Percentiles rank a stretch among this genome's conserved stretches.
Conservation (phyloP, 805 yeast species). For the Starmerella sp. region DNA sequence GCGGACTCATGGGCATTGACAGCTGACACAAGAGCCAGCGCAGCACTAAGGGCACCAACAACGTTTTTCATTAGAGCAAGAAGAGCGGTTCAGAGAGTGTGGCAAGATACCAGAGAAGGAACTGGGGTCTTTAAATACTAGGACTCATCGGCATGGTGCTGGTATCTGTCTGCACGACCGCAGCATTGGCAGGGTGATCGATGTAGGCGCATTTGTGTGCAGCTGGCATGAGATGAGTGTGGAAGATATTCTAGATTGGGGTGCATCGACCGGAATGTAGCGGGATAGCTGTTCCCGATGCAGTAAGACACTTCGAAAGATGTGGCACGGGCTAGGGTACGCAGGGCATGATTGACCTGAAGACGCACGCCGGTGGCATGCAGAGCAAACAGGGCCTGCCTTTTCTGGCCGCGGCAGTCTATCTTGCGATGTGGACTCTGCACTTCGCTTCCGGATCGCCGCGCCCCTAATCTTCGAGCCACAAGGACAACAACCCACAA, state of each 20-base stretch:
- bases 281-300: not conserved
- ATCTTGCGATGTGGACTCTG: too few species aligned
- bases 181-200: not conserved
- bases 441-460: too few species aligned
- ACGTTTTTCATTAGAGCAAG: not conserved
- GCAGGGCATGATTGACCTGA: not conserved
- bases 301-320: not conserved
- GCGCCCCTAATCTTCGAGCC: too few species aligned
- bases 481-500: too few species aligned
- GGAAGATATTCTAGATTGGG: not conserved
- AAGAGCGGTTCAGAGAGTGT: not conserved
- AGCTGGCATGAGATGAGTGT: not conserved
- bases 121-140: not conserved
- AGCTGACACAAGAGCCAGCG: not conserved
- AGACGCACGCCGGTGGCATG: not conserved
- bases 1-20: not conserved
- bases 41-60: not conserved
- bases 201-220: not conserved
- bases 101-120: not conserved
- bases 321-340: conserved; percentile 5
- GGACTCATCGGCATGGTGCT: too few species aligned
- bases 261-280: not conserved
- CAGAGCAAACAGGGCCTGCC: not conserved
- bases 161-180: not conserved
- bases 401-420: not conserved